Conservation (phyloP, 2,329 filamentous ascomycete genomes). For the Remersonia thermophila region DNA sequence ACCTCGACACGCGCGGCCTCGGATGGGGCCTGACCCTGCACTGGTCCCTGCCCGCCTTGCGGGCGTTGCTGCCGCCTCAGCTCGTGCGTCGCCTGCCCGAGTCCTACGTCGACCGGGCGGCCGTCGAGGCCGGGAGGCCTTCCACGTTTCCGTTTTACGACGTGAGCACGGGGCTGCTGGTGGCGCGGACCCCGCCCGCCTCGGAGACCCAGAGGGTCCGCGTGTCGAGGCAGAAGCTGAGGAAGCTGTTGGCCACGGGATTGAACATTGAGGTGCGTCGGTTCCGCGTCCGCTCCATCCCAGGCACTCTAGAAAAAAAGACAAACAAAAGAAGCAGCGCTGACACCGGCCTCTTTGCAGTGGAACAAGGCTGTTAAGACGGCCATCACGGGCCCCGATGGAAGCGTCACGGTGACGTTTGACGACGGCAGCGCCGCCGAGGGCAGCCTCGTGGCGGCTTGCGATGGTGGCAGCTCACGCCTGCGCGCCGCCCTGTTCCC, state of each 20-base stretch:
- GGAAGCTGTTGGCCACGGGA: constrained; percentile 31
- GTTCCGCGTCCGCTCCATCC: not conserved
- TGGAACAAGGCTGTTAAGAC: constrained; percentile 28
- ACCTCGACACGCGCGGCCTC: constrained; percentile 33
- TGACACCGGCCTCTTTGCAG: too few relatives aligned
- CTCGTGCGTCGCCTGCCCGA: constrained; percentile 34
- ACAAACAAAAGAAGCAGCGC: too few relatives aligned
- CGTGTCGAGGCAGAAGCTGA: constrained; percentile 34
- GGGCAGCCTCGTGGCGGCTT: constrained; percentile 36
- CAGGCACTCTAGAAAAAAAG: too few relatives aligned
- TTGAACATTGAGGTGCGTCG: constrained; percentile 32
- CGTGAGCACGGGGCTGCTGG: constrained; percentile 34
- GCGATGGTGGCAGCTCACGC: constrained; percentile 37
- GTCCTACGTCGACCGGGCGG: constrained; percentile 40
- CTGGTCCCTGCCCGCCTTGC: constrained; percentile 44
- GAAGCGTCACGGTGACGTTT: constrained; percentile 31
- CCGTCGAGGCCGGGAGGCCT: constrained; percentile 33
- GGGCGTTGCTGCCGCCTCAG: constrained; percentile 36
- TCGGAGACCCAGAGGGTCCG: constrained; percentile 33
- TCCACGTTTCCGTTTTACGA: constrained; percentile 45
- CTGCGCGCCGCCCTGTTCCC: constrained; percentile 28
- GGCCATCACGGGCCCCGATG: constrained; percentile 21
- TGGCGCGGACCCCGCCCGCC: constrained; percentile 29
- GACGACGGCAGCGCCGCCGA: constrained; percentile 30
- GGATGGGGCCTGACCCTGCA: constrained; percentile 55